Conservation (phyloP, 805 yeast genomes). For the Maudiozyma turicensis region DNA sequence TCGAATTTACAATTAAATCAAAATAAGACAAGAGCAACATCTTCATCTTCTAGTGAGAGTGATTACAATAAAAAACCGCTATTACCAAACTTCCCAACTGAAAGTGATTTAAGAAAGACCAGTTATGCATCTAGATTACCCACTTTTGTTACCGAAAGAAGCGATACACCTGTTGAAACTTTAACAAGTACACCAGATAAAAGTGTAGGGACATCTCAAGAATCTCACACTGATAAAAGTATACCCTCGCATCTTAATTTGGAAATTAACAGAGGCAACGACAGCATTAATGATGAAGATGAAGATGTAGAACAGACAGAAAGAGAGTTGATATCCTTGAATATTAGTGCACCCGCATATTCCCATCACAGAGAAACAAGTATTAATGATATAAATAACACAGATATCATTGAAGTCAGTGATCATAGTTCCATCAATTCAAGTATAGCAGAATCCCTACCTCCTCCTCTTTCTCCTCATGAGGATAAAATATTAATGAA, state of each 20-base stretch:
- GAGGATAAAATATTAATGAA: constrained; percentile 13
- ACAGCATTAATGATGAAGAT: background rate
- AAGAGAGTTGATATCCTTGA: background rate
- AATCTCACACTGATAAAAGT: background rate
- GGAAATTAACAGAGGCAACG: background rate
- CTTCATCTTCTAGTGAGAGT: background rate
- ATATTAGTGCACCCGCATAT: background rate
- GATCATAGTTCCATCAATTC: constrained; percentile 5
- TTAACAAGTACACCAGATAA: background rate
- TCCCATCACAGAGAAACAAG: background rate
- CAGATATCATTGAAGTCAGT: background rate
- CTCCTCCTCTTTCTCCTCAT: constrained; percentile 5
- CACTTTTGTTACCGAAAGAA: background rate
- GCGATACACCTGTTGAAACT: background rate
- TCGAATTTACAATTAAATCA: background rate
- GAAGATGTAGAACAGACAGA: background rate
- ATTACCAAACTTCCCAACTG: constrained; percentile 5
- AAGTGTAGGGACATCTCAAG: background rate
- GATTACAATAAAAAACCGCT: background rate
- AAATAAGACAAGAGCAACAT: background rate
- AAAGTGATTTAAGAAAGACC: constrained; percentile 3
- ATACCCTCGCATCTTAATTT: background rate
- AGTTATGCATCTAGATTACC: constrained; percentile 3
- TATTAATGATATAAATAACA: background rate
- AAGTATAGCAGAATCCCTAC: constrained; percentile 20